These are phyloP conservation scores for Neolentinus lepideus DNA, from an alignment of 1,284 basidiomycete species.

Conservation along the genomic window DNA sequence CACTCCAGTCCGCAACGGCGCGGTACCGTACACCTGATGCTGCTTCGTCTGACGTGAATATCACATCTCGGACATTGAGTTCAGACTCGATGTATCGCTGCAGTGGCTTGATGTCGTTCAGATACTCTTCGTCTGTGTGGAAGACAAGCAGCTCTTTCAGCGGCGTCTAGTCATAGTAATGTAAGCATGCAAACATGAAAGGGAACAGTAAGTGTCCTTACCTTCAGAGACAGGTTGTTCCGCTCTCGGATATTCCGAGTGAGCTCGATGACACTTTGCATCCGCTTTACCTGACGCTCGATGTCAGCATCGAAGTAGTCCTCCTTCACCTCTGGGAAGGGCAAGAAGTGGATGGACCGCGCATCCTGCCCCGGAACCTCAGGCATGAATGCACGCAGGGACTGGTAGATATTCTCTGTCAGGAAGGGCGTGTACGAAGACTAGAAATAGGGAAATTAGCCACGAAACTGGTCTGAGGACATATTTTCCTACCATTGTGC, in stretches of 20 bases:
- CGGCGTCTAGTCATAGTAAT: constrained; percentile 58
- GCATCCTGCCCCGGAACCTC: constrained; percentile 69
- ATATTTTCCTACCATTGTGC: constrained; percentile 72
- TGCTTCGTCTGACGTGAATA: constrained; percentile 86
- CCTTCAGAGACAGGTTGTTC: constrained; percentile 88
- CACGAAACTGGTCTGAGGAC: constrained; percentile 1
- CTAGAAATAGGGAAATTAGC: constrained; percentile 38
- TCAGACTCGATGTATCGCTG: constrained; percentile 91
- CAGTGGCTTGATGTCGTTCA: constrained; percentile 82
- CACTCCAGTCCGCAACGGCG: constrained; percentile 93
- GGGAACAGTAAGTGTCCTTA: constrained; percentile 21
- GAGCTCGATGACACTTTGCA: constrained; percentile 94
- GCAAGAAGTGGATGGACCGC: constrained; percentile 93
- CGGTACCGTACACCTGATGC: constrained; percentile 87
- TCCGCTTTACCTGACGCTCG: constrained; percentile 90
- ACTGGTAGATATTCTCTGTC: constrained; percentile 96
- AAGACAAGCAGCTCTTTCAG: constrained; percentile 92
- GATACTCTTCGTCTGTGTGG: constrained; percentile 83
- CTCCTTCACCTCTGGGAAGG: constrained; percentile 89
- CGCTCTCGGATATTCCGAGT: constrained; percentile 87
- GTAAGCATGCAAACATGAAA: constrained; percentile 2
- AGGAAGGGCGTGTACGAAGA: constrained; percentile 98
- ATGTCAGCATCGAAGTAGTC: constrained; percentile 97
- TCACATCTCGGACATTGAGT: constrained; percentile 88
- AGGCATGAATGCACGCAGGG: constrained; percentile 81